phyloP scores from a whole-genome alignment of 2,329 filamentous ascomycete species.

The Tolypocladium capitatum region DNA sequence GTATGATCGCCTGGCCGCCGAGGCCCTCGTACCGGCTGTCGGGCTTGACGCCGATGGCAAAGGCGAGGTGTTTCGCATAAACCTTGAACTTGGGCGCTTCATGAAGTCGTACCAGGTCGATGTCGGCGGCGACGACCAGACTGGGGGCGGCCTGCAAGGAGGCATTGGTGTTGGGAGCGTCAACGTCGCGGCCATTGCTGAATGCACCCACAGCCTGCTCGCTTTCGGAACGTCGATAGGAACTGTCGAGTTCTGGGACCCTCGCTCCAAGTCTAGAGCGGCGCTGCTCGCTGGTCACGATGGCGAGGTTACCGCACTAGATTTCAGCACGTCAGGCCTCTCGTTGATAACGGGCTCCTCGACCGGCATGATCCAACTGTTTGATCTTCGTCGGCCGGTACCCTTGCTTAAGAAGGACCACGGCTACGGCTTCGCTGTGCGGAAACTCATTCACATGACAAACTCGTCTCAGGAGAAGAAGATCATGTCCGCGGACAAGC shows the following conservation, averaged over 20 bases:
- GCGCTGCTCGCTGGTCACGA: conserved; percentile 59
- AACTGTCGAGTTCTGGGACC: conserved; percentile 96
- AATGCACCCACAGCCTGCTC: conserved; percentile 76
- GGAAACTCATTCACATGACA: conserved; percentile 64
- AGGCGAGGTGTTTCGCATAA: conserved; percentile 87
- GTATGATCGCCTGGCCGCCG: conserved; percentile 70
- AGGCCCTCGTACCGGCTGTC: conserved; percentile 76
- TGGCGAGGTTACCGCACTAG: conserved; percentile 71
- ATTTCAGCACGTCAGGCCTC: conserved; percentile 74
- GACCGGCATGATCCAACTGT: conserved; percentile 75
- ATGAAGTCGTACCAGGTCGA: conserved; percentile 91
- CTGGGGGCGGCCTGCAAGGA: conserved; percentile 69
- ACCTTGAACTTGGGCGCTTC: conserved; percentile 82
- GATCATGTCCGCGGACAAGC: conserved; percentile 82
- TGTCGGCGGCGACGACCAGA: conserved; percentile 71
- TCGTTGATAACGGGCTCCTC: conserved; percentile 81
- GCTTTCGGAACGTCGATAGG: conserved; percentile 90
- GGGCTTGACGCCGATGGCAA: conserved; percentile 74
- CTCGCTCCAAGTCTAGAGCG: conserved; percentile 67
- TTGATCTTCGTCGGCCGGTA: conserved; percentile 78
- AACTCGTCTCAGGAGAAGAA: conserved; percentile 68
- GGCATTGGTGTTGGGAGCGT: conserved; percentile 76
- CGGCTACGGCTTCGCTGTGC: conserved; percentile 85
- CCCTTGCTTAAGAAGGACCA: conserved; percentile 88
- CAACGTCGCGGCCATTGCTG: conserved; percentile 76